These are phyloP conservation scores for Salvia miltiorrhiza DNA, from an alignment of 257 asterid genomes.

Conservation along the genomic window DNA sequence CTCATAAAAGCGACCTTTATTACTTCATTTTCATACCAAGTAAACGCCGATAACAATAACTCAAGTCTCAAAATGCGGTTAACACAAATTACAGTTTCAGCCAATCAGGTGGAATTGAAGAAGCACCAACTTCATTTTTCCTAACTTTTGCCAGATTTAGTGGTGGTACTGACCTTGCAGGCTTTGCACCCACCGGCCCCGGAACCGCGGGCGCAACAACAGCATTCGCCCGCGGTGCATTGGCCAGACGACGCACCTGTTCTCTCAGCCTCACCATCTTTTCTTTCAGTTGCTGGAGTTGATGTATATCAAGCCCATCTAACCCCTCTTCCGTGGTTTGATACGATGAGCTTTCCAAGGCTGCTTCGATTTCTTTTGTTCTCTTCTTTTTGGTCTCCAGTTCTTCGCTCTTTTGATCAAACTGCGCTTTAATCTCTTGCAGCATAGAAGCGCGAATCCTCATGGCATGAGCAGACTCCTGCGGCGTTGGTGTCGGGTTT, in stretches of 20 bases:
- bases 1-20: constrained; percentile 11
- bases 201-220: not conserved
- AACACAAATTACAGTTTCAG: constrained; percentile 21
- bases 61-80: not conserved
- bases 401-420: constrained; percentile 23
- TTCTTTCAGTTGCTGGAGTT: constrained; percentile 27
- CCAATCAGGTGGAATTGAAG: constrained; percentile 34
- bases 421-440: constrained; percentile 31
- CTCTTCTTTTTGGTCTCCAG: constrained; percentile 19
- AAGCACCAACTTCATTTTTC: not conserved
- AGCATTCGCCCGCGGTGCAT: not conserved
- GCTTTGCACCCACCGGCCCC: not conserved
- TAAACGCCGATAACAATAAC: not conserved
- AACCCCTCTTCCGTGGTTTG: constrained; percentile 23
- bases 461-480: constrained; percentile 13
- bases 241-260: not conserved
- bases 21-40: constrained; percentile 9
- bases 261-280: constrained; percentile 28
- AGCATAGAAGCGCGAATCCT: constrained; percentile 14
- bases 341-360: constrained; percentile 15
- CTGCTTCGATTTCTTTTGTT: constrained; percentile 26
- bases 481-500: constrained; percentile 7
- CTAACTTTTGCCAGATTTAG: constrained; percentile 16
- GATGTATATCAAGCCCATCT: not conserved
- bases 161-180: not conserved